Percentiles rank a stretch among this genome's conserved stretches.
Evolutionary conservation across 805 yeast species (phyloP).

Genomic region (Candida tibetensis): DNA sequence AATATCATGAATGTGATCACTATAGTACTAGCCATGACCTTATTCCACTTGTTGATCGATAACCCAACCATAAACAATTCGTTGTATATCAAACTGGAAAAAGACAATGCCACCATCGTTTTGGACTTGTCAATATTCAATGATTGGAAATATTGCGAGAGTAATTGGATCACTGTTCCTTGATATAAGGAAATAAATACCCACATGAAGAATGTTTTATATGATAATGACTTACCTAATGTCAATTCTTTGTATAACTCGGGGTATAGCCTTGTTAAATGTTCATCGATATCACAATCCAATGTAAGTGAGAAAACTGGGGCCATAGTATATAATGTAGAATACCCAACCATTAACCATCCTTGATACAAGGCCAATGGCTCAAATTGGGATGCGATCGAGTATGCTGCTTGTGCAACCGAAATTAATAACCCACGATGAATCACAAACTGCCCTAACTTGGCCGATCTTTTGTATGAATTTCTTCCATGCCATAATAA

Average conservation of each 20-base stretch:
- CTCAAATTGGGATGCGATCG: constrained; percentile 81
- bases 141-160: constrained; percentile 76
- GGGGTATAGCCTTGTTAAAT: constrained; percentile 85
- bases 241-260: constrained; percentile 92
- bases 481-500: constrained; percentile 98
- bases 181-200: constrained; percentile 85
- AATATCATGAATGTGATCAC: constrained; percentile 65
- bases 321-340: constrained; percentile 96
- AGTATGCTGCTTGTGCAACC: constrained; percentile 91
- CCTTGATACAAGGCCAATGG: constrained; percentile 95
- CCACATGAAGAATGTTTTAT: constrained; percentile 89
- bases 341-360: constrained; percentile 97
- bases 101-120: constrained; percentile 82
- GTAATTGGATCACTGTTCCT: constrained; percentile 79
- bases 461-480: constrained; percentile 93
- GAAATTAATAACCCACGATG: constrained; percentile 94
- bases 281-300: constrained; percentile 88
- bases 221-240: constrained; percentile 81
- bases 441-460: constrained; percentile 91
- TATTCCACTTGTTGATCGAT: constrained; percentile 90
- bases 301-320: constrained; percentile 93
- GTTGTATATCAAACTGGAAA: constrained; percentile 73
- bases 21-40: constrained; percentile 69
- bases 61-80: constrained; percentile 92
- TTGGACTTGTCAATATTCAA: constrained; percentile 52